These are phyloP conservation scores for Diplodia intermedia DNA, from an alignment of 2,329 filamentous ascomycete species.

Conservation along the genomic window DNA sequence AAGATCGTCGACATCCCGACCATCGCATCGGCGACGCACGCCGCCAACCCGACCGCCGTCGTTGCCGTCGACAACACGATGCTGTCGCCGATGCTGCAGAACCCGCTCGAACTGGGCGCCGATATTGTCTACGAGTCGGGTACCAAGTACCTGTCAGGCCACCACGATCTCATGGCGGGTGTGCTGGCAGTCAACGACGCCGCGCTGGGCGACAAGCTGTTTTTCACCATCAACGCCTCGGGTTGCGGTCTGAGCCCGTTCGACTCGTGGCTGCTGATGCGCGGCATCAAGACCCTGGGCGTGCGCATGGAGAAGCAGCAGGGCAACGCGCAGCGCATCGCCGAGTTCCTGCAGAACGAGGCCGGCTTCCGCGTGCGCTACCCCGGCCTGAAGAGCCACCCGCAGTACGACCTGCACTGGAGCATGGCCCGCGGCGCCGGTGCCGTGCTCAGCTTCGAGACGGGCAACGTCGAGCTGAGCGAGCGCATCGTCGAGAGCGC, in stretches of 20 bases:
- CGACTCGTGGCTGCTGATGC: conserved; percentile 93
- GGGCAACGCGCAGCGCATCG: conserved; percentile 86
- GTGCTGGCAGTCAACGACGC: conserved; percentile 90
- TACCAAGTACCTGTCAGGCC: conserved; percentile 96
- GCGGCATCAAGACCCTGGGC: conserved; percentile 93
- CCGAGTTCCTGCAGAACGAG: conserved; percentile 80
- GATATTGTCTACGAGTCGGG: conserved; percentile 98
- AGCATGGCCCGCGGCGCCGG: conserved; percentile 93
- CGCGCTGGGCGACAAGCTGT: conserved; percentile 83
- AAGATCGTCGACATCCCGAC: conserved; percentile 92
- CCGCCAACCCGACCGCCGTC: conserved; percentile 76
- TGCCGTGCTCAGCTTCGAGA: conserved; percentile 95
- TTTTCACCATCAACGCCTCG: conserved; percentile 95
- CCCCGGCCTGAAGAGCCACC: conserved; percentile 90
- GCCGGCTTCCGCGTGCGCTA: conserved; percentile 96
- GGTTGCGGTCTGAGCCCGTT: conserved; percentile 94
- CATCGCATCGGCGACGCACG: conserved; percentile 79
- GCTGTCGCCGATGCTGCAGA: conserved; percentile 93
- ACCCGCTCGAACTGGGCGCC: conserved; percentile 91
- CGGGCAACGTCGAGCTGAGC: conserved; percentile 80
- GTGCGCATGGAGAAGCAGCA: conserved; percentile 99
- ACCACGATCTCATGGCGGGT: conserved; percentile 99
- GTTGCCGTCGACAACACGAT: conserved; percentile 99
- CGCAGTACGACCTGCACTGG: conserved; percentile 95
- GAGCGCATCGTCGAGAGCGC: conserved; percentile 95